Percentiles rank a stretch among this genome's conserved stretches.
Conservation (phyloP, 805 yeast genomes). For the Yamadazyma endophytica region DNA sequence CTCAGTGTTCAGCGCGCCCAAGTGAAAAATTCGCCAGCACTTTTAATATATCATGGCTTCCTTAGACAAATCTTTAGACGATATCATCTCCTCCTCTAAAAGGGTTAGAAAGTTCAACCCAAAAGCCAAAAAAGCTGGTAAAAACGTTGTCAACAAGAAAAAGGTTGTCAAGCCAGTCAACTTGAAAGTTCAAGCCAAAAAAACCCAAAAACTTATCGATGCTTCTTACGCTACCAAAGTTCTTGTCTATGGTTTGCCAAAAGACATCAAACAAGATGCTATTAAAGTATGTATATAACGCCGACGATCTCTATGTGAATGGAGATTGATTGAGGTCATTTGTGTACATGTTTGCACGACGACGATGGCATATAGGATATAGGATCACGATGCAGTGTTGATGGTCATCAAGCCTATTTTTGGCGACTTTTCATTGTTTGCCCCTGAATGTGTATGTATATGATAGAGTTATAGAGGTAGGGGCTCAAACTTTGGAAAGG, state of each 20-base stretch:
- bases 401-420: no score
- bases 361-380: no score
- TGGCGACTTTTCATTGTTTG: no score
- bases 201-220: conserved; percentile 25
- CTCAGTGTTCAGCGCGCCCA: no score
- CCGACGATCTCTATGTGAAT: no score
- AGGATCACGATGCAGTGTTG: no score
- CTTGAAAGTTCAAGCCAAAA: conserved; percentile 15
- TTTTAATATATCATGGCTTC: conserved; percentile 64
- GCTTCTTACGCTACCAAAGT: conserved; percentile 70
- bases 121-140: conserved; percentile 12
- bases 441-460: no score
- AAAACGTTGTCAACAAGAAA: conserved; percentile 19
- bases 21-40: neutral
- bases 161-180: conserved; percentile 17
- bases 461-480: no score
- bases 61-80: conserved; percentile 92
- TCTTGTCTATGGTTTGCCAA: conserved; percentile 80
- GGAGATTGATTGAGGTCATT: no score
- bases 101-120: conserved; percentile 9
- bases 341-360: no score
- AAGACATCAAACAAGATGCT: conserved; percentile 78
- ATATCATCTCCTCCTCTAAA: conserved; percentile 64
- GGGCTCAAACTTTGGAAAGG: no score
- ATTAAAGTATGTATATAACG: conserved; percentile 66